These are phyloP conservation scores for Elongisporangium prolatum DNA, from an alignment of 352 stramenopile species.

Conservation along the genomic window DNA sequence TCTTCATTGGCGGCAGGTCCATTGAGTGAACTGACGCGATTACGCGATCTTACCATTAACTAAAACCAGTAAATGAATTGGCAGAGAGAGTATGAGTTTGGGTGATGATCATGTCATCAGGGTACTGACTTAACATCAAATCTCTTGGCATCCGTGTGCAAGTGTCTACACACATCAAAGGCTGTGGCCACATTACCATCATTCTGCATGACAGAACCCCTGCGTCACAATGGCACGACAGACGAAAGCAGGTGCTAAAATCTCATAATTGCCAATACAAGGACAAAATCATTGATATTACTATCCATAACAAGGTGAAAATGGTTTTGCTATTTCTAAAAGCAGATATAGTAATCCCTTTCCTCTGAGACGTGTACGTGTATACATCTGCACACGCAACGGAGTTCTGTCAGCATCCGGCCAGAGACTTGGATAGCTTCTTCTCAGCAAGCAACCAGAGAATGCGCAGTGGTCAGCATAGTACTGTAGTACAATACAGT, in stretches of 20 bases:
- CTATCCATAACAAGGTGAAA: no score
- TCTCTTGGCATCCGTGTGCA: neutral
- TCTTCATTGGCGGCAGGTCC: neutral
- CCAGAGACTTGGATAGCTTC: neutral
- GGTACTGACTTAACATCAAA: neutral
- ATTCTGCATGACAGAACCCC: neutral
- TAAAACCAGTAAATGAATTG: neutral
- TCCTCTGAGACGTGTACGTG: neutral
- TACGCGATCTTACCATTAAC: neutral
- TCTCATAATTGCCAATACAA: neutral
- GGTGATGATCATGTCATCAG: neutral
- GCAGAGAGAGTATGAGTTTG: neutral
- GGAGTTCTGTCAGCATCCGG: neutral
- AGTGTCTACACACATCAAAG: neutral
- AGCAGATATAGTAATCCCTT: no score
- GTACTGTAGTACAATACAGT: no score
- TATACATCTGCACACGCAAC: neutral
- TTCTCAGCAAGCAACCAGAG: neutral
- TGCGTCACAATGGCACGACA: neutral
- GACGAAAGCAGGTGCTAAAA: neutral
- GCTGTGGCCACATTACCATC: neutral
- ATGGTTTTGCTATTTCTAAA: no score
- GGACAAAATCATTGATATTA: no score
- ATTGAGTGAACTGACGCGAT: neutral
- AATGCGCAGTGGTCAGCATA: no score